A percentile compares a stretch with the other conserved stretches of the same genome.
phyloP scores from a whole-genome alignment of 2,329 filamentous ascomycete species.

The Rutstroemia sp. region DNA sequence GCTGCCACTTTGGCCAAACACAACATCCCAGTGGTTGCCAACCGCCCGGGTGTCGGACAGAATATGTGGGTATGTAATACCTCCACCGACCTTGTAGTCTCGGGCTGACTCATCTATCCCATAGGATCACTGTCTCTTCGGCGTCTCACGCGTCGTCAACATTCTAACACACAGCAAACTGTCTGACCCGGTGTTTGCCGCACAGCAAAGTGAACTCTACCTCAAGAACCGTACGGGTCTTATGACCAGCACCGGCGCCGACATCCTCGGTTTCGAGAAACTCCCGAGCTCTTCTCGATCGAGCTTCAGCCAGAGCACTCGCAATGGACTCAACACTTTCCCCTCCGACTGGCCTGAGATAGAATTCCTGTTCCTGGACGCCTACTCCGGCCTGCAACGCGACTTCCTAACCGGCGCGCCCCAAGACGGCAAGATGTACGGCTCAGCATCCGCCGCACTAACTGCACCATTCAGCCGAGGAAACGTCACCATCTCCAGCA shows the following conservation, averaged over 20 bases:
- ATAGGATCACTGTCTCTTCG: neutral
- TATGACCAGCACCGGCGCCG: neutral
- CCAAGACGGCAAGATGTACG: neutral
- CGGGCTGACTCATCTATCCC: neutral
- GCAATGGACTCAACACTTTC: slow-evolving; percentile 31
- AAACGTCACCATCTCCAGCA: slow-evolving; percentile 34
- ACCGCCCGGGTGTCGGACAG: slow-evolving; percentile 43
- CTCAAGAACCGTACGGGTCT: neutral
- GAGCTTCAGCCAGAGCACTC: slow-evolving; percentile 32
- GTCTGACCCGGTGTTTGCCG: neutral
- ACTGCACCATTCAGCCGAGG: slow-evolving; percentile 27
- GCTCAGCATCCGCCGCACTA: slow-evolving; percentile 19
- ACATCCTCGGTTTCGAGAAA: slow-evolving; percentile 11
- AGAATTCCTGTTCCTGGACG: slow-evolving; percentile 4
- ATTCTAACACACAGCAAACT: neutral
- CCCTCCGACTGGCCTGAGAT: slow-evolving; percentile 17
- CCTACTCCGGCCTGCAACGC: neutral
- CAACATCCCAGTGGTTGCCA: slow-evolving; percentile 37
- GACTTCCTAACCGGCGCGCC: too few species aligned
- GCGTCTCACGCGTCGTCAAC: neutral
- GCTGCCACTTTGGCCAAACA: slow-evolving; percentile 35
- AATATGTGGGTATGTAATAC: slow-evolving; percentile 33
- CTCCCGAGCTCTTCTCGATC: neutral
- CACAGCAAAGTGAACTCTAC: neutral
- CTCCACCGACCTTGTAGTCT: neutral